Conservation (phyloP, 257 asterid genomes). For the Coffea canephora region DNA sequence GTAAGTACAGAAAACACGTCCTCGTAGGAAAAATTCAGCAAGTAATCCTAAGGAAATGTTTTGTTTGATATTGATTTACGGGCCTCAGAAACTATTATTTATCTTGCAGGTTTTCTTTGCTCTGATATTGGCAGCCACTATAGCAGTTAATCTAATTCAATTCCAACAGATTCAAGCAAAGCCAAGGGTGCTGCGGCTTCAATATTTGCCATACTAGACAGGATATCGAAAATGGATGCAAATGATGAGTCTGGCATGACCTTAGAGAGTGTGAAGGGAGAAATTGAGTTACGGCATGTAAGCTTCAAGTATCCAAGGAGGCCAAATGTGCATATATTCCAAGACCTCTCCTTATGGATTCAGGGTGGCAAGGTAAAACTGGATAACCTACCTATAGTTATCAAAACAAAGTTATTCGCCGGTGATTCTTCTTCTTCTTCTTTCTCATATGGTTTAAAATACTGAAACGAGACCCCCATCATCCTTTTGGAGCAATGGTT, state of each 20-base stretch:
- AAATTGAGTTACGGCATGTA: slow-evolving; percentile 63
- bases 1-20: slow-evolving; percentile 36
- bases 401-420: no score
- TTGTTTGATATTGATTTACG: not conserved
- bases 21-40: not conserved
- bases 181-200: slow-evolving; percentile 86
- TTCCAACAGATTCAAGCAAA: slow-evolving; percentile 77
- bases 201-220: slow-evolving; percentile 67
- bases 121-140: slow-evolving; percentile 67
- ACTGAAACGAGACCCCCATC: no score
- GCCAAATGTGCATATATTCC: slow-evolving; percentile 66
- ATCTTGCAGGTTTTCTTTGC: slow-evolving; percentile 80
- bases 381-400: no score
- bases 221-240: slow-evolving; percentile 70
- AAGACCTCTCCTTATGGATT: slow-evolving; percentile 57
- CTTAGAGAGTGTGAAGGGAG: slow-evolving; percentile 63
- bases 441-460: no score
- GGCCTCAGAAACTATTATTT: not conserved
- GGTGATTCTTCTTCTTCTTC: no score
- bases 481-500: no score
- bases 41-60: not conserved
- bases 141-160: slow-evolving; percentile 71
- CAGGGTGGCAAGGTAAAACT: slow-evolving; percentile 64
- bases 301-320: slow-evolving; percentile 85
- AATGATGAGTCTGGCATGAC: slow-evolving; percentile 69